Conservation (phyloP, 2,329 filamentous ascomycete species). For the Colletotrichum shisoi region DNA sequence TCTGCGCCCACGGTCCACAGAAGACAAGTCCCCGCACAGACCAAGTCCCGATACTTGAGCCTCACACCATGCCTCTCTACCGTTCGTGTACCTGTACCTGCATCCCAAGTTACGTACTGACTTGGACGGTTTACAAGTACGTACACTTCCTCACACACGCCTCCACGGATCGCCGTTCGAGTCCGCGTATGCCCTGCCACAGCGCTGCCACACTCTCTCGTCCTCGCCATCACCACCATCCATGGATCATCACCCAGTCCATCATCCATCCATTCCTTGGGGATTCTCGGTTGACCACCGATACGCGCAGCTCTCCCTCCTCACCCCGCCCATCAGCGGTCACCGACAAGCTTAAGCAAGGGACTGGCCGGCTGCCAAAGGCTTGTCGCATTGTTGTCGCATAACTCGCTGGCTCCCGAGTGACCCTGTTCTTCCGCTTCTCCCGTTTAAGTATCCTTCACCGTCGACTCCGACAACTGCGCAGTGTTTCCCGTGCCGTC, state of each 20-base stretch:
- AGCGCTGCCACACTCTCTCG: background rate
- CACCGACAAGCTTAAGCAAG: constrained; percentile 32
- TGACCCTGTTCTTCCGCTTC: background rate
- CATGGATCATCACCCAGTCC: background rate
- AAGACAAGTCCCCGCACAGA: background rate
- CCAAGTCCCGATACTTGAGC: background rate
- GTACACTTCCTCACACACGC: background rate
- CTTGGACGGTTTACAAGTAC: too few relatives aligned
- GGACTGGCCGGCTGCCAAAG: background rate
- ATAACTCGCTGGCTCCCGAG: background rate
- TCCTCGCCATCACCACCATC: too few relatives aligned
- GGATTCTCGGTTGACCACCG: constrained; percentile 2
- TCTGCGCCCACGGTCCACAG: background rate
- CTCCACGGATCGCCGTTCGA: constrained; percentile 21
- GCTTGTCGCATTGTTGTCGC: background rate
- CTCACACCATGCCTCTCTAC: too few relatives aligned
- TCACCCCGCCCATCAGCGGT: background rate
- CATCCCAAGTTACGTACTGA: too few relatives aligned
- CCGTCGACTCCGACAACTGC: constrained; percentile 2
- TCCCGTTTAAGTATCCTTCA: background rate
- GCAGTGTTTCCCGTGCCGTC: constrained; percentile 4
- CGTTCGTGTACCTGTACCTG: too few relatives aligned
- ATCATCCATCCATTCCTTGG: background rate
- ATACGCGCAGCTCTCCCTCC: background rate
- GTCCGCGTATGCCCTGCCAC: constrained; percentile 32